Conservation (phyloP, 2,329 filamentous ascomycete species). For the Neocatenulostroma microsporum region DNA sequence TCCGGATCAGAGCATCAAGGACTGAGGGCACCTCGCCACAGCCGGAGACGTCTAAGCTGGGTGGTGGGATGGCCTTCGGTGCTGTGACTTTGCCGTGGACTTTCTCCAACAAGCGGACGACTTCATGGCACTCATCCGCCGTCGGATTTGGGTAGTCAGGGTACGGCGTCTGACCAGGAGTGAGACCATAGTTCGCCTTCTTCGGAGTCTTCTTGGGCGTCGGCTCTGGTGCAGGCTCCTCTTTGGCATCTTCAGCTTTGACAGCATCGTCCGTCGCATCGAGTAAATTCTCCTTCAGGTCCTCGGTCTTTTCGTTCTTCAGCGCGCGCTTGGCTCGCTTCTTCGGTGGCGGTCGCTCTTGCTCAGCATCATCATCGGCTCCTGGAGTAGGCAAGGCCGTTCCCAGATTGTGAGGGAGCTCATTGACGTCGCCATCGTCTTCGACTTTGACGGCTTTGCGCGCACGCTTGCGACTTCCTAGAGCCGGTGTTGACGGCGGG, state of each 20-base stretch:
- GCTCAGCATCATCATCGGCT: conserved; percentile 17
- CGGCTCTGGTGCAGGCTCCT: conserved; percentile 8
- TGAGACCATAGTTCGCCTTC: conserved; percentile 40
- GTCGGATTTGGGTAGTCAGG: conserved; percentile 60
- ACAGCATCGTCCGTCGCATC: conserved; percentile 5
- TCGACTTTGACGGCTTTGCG: conserved; percentile 31
- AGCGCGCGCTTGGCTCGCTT: conserved; percentile 20
- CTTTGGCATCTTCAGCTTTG: conserved; percentile 15
- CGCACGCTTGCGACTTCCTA: conserved; percentile 30
- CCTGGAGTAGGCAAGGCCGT: conserved; percentile 25
- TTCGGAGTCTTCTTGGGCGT: conserved; percentile 31
- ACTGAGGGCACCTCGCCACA: conserved; percentile 60
- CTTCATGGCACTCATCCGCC: conserved; percentile 59
- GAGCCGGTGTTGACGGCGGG: conserved; percentile 33
- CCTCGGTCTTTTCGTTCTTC: conserved; percentile 10
- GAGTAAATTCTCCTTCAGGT: conserved; percentile 6
- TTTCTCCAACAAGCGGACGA: conserved; percentile 56
- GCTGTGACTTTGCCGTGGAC: conserved; percentile 58
- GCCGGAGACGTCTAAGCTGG: conserved; percentile 63
- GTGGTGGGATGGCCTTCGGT: conserved; percentile 60
- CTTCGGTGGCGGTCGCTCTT: conserved; percentile 17
- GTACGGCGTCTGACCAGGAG: conserved; percentile 53
- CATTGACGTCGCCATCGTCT: conserved; percentile 33
- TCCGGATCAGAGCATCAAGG: conserved; percentile 56
- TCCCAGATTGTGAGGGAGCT: conserved; percentile 52